phyloP scores from a whole-genome alignment of 805 yeast genomes.

The Wickerhamiella nectarea region DNA sequence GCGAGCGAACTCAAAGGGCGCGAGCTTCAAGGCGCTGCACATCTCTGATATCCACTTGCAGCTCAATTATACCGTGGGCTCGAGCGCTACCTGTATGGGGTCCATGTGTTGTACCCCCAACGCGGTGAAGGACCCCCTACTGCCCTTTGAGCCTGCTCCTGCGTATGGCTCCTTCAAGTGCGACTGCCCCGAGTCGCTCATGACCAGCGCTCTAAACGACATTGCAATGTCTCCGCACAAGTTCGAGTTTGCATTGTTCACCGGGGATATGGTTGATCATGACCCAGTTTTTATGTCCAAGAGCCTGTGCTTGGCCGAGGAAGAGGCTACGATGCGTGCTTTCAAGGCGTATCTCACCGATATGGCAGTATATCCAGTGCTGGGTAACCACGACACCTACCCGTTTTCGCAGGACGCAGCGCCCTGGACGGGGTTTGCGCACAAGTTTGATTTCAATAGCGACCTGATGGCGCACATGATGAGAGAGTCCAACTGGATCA shows the following conservation, averaged over 20 bases:
- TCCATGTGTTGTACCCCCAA: conserved; percentile 53
- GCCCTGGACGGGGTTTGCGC: conserved; percentile 31
- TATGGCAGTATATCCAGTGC: conserved; percentile 45
- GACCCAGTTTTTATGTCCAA: conserved; percentile 35
- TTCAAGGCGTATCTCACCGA: conserved; percentile 38
- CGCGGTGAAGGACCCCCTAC: conserved; percentile 27
- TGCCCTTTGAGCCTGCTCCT: conserved; percentile 36
- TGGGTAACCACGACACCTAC: conserved; percentile 63
- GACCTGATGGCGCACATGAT: conserved; percentile 38
- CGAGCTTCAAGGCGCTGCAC: conserved; percentile 48
- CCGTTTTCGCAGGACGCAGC: conserved; percentile 63
- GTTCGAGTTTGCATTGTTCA: conserved; percentile 52
- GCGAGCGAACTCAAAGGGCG: background rate
- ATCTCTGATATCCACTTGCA: conserved; percentile 54
- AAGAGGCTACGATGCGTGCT: conserved; percentile 36
- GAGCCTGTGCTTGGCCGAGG: conserved; percentile 41
- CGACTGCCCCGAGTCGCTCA: conserved; percentile 50
- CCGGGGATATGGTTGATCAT: conserved; percentile 66
- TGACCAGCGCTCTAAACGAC: conserved; percentile 43
- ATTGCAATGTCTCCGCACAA: conserved; percentile 28
- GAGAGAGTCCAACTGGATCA: conserved; percentile 36
- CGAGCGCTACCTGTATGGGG: conserved; percentile 31
- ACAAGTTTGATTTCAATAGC: conserved; percentile 34
- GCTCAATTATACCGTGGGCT: conserved; percentile 34
- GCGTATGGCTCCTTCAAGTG: conserved; percentile 50